A percentile compares a stretch with the other conserved stretches of the same genome.
Conservation (phyloP, 257 asterid species). For the Plectranthus barbatus region DNA sequence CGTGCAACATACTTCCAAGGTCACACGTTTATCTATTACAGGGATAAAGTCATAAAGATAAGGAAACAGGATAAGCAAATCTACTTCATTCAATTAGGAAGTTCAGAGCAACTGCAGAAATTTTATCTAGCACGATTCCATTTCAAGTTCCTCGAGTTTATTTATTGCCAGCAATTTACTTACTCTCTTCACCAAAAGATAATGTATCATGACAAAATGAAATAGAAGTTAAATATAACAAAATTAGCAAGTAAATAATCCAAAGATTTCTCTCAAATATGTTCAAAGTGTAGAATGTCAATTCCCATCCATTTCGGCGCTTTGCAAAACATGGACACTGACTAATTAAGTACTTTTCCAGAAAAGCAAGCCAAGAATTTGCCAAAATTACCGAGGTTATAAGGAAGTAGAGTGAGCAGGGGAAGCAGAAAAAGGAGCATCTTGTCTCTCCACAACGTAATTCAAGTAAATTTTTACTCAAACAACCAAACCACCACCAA, state of each 20-base stretch:
- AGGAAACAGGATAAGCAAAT: not conserved
- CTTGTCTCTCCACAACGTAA: conserved; percentile 46
- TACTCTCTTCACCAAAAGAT: not conserved
- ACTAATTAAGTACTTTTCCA: not conserved
- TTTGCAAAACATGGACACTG: conserved; percentile 2
- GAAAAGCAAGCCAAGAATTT: not conserved
- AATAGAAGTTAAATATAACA: not conserved
- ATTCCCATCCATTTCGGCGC: not conserved
- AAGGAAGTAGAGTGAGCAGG: conserved; percentile 48
- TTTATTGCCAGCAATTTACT: not conserved
- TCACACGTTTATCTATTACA: no score
- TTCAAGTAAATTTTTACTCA: conserved; percentile 44
- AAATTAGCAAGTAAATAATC: not conserved
- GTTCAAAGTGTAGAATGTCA: not conserved
- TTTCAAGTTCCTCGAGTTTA: not conserved
- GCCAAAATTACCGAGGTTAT: conserved; percentile 40
- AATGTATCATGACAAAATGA: not conserved
- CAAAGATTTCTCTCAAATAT: not conserved
- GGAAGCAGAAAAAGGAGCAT: conserved; percentile 61
- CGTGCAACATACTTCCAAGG: not conserved
- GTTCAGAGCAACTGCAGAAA: not conserved
- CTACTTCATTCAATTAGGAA: not conserved
- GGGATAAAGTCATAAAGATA: no score
- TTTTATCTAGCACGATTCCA: not conserved
- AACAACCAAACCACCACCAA: conserved; percentile 19